Percentiles rank a stretch among this genome's conserved stretches.
Evolutionary conservation across 1,139 yeast species (phyloP).

Genomic region (Taphrina deformans): DNA sequence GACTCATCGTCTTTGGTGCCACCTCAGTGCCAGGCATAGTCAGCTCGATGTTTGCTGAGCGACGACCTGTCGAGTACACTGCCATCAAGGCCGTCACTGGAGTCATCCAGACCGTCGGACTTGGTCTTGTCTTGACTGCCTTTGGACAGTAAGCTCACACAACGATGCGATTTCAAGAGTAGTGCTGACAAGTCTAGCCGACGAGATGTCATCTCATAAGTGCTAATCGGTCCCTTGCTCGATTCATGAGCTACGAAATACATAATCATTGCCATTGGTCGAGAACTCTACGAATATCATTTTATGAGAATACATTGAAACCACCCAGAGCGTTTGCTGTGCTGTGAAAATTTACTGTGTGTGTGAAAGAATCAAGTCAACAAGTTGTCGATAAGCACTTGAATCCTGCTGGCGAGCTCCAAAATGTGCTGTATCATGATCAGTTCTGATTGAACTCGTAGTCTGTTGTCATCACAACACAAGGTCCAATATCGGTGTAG

Average conservation of each 20-base stretch:
- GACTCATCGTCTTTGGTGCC: slow-evolving; percentile 48
- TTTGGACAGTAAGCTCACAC: slow-evolving; percentile 25
- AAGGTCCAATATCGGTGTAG: no score
- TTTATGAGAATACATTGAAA: background rate
- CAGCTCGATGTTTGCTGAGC: slow-evolving; percentile 45
- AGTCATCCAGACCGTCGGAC: slow-evolving; percentile 50
- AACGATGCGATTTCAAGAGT: background rate
- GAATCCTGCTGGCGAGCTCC: no score
- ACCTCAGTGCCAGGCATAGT: slow-evolving; percentile 48
- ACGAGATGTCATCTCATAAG: slow-evolving; percentile 26
- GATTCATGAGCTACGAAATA: background rate
- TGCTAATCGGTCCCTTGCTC: background rate
- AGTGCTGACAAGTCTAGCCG: slow-evolving; percentile 2
- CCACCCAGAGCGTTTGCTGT: background rate
- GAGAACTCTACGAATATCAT: background rate
- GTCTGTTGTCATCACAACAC: no score
- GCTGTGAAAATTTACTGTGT: no score
- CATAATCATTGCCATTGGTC: background rate
- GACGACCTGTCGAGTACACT: slow-evolving; percentile 47
- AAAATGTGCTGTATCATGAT: no score
- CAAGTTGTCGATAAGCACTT: no score
- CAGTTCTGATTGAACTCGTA: background rate
- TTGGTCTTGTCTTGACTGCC: slow-evolving; percentile 42
- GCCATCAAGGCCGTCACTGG: slow-evolving; percentile 46
- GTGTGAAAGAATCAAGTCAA: no score